Conservation (phyloP, 192 early-diverging fungal genomes). For the Spizellomyces sp. region DNA sequence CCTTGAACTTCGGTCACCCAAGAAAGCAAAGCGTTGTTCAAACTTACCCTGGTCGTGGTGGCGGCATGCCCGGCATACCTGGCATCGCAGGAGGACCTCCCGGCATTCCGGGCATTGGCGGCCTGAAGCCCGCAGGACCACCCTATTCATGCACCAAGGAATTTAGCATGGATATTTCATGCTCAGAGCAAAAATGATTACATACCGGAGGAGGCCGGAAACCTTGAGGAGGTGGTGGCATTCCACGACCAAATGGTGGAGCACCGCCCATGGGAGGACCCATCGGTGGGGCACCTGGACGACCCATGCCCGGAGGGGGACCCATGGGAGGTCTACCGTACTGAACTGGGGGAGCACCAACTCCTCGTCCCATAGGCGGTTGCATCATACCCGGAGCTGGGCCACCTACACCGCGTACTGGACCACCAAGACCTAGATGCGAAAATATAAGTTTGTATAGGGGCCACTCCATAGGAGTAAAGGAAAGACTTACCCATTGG, state of each 20-base stretch:
- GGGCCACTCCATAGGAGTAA: neutral
- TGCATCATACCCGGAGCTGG: conserved; percentile 89
- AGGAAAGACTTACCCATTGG: conserved; percentile 23
- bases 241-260: conserved; percentile 33
- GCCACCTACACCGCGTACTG: conserved; percentile 95
- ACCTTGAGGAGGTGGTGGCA: conserved; percentile 55
- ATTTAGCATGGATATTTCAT: neutral
- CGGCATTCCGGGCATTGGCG: conserved; percentile 45
- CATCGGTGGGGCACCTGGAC: conserved; percentile 24
- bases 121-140: conserved; percentile 64
- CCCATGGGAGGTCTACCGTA: conserved; percentile 61
- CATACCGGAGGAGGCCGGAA: conserved; percentile 53
- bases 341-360: conserved; percentile 67
- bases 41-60: conserved; percentile 44
- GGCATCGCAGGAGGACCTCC: conserved; percentile 56
- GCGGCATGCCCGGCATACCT: conserved; percentile 57
- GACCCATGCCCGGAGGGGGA: conserved; percentile 30
- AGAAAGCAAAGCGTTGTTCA: neutral
- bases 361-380: conserved; percentile 66
- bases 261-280: conserved; percentile 44
- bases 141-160: neutral
- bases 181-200: neutral
- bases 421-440: conserved; percentile 44
- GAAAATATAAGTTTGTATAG: conserved; percentile 32
- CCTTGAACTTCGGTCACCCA: conserved; percentile 39